Percentiles rank a stretch among this genome's conserved stretches.
phyloP scores from a whole-genome alignment of 495 filamentous ascomycete species.

The Talaromyces liani region DNA sequence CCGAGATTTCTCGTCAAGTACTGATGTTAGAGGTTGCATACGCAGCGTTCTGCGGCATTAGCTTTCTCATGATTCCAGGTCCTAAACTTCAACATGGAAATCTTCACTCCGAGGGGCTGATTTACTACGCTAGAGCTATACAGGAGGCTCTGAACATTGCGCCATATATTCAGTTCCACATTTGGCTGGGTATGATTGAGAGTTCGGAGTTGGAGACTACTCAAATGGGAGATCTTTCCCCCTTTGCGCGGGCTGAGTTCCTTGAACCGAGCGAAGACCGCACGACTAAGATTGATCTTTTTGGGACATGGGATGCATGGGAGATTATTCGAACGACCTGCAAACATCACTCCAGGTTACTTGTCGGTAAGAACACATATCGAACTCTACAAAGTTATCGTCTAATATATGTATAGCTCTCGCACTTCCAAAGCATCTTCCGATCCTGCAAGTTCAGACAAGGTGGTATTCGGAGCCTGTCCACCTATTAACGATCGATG shows the following conservation, averaged over 20 bases:
- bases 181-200: constrained; percentile 74
- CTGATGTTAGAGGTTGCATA: constrained; percentile 87
- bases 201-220: constrained; percentile 45
- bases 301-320: constrained; percentile 89
- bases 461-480: constrained; percentile 95
- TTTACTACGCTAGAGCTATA: constrained; percentile 79
- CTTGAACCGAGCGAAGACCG: constrained; percentile 26
- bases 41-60: constrained; percentile 86
- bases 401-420: constrained; percentile 50
- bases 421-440: constrained; percentile 69
- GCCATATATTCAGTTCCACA: constrained; percentile 68
- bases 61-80: constrained; percentile 72
- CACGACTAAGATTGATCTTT: constrained; percentile 48
- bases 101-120: constrained; percentile 37
- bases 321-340: constrained; percentile 78
- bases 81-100: constrained; percentile 50
- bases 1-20: constrained; percentile 79
- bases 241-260: constrained; percentile 49
- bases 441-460: constrained; percentile 62
- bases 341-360: constrained; percentile 74
- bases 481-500: constrained; percentile 64
- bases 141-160: constrained; percentile 68
- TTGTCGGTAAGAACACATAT: constrained; percentile 63
- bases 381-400: background rate
- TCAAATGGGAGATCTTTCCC: constrained; percentile 49